Conservation (phyloP, 352 stramenopile species). For the Hyaloperonospora arabidopsidis region DNA sequence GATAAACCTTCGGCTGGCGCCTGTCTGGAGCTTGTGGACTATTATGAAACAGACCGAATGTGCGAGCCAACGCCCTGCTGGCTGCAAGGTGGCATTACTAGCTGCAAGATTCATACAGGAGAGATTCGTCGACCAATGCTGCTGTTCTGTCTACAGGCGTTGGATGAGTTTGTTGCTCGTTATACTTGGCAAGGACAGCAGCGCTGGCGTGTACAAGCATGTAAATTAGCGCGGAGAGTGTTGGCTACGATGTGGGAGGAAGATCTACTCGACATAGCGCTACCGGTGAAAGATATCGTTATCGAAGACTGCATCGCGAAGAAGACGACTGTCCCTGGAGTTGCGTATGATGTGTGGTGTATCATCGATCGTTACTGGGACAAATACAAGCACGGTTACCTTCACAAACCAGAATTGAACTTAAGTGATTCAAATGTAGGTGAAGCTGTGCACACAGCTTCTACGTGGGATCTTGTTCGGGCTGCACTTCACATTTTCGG, state of each 20-base stretch:
- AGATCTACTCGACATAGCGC: constrained; percentile 22
- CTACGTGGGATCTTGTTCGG: constrained; percentile 32
- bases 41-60: constrained; percentile 58
- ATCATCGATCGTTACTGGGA: constrained; percentile 54
- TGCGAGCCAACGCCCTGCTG: constrained; percentile 63
- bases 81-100: constrained; percentile 24
- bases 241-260: constrained; percentile 51
- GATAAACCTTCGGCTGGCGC: constrained; percentile 8
- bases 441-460: constrained; percentile 4
- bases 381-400: constrained; percentile 49
- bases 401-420: constrained; percentile 59
- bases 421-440: constrained; percentile 30
- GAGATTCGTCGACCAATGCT: constrained; percentile 45
- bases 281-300: constrained; percentile 28
- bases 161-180: constrained; percentile 64
- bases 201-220: constrained; percentile 38
- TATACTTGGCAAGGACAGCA: constrained; percentile 26
- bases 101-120: constrained; percentile 39
- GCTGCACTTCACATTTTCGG: constrained; percentile 46
- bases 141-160: constrained; percentile 61
- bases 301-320: constrained; percentile 31
- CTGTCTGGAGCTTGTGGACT: constrained; percentile 49
- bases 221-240: constrained; percentile 44
- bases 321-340: constrained; percentile 32
- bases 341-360: constrained; percentile 49